Base-by-base conservation (phyloP, 768 basidiomycete genomes). In the Leccinum boreale region DNA sequence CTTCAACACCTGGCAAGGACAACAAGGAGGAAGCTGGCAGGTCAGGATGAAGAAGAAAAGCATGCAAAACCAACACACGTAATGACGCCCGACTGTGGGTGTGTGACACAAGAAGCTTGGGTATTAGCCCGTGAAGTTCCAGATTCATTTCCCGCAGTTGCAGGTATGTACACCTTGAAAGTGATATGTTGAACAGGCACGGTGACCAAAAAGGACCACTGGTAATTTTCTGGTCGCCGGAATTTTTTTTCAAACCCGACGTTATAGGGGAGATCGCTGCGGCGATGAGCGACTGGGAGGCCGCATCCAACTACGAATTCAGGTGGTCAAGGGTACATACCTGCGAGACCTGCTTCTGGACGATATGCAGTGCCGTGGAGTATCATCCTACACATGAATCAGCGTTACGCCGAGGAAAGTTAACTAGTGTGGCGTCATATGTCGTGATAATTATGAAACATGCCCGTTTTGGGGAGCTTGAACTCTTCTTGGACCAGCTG, bases 61-160 rank as follows among this genome's bases (percentile, higher is more conserved):
- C 82, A 85, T 85, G 48, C 85, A 78, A 64, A 82, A 84, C 81
- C 85, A 88, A 67, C 85, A 87, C 83, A 88, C 86, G 65, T 61
- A 21, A 81, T 75, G 56, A 84, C 80, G 23, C 81, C 82, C 78
- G 80, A 82, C 58, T 82, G 79, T 8, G 67, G 54, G 7, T 19
- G 49, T 7, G 71, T 69, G 56, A 68, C 50, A 11, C 28, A 59
- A 51, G 50, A 58, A 45, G 65, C 53, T 5, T 60, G 63, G 47
- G 52, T 4, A 3, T 44, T 42, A 26, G 1, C 28, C 56, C 55
- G 50, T 52, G 60, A 51, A 61, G 61, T 12, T 63, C 58, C 8
- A 17, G 21, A 19, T 17, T 53, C 50, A 56, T 54, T 29, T 47
- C 55, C 66, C 52, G 49, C 26, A 4, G 6, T 45, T 23, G 50